Conservation (phyloP, 352 stramenopile species). For the Pythium phragmiticola region DNA sequence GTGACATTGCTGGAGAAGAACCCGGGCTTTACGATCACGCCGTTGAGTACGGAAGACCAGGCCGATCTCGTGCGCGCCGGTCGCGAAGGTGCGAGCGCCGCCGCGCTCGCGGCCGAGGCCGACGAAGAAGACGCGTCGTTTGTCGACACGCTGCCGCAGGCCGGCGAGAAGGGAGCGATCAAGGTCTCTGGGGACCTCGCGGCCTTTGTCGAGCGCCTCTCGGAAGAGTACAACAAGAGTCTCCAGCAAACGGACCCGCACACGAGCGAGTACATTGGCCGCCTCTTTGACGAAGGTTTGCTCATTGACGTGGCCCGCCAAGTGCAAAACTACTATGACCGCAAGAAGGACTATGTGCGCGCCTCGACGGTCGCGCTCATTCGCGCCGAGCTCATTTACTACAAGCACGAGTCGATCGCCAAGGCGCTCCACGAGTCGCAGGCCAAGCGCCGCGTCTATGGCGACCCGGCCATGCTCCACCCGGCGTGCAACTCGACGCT, state of each 20-base stretch:
- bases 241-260: conserved; percentile 97
- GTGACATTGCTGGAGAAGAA: conserved; percentile 83
- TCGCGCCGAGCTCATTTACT: conserved; percentile 95
- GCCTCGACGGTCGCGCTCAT: conserved; percentile 91
- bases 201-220: conserved; percentile 90
- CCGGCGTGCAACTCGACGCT: conserved; percentile 75
- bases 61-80: conserved; percentile 77
- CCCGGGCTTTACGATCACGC: conserved; percentile 68
- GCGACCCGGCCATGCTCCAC: conserved; percentile 84
- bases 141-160: conserved; percentile 67
- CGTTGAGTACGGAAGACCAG: conserved; percentile 79
- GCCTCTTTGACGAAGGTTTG: conserved; percentile 92
- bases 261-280: conserved; percentile 93
- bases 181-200: conserved; percentile 88
- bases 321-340: conserved; percentile 91
- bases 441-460: conserved; percentile 81
- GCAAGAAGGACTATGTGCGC: conserved; percentile 67
- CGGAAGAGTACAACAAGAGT: conserved; percentile 98
- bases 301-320: conserved; percentile 86
- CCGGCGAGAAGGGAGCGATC: conserved; percentile 78
- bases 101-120: conserved; percentile 49
- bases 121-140: conserved; percentile 89
- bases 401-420: conserved; percentile 95
- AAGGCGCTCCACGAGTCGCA: conserved; percentile 71
- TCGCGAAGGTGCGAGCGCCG: conserved; percentile 63